Conservation (phyloP, 192 early-diverging fungal species). For the Coemansia sp. region DNA sequence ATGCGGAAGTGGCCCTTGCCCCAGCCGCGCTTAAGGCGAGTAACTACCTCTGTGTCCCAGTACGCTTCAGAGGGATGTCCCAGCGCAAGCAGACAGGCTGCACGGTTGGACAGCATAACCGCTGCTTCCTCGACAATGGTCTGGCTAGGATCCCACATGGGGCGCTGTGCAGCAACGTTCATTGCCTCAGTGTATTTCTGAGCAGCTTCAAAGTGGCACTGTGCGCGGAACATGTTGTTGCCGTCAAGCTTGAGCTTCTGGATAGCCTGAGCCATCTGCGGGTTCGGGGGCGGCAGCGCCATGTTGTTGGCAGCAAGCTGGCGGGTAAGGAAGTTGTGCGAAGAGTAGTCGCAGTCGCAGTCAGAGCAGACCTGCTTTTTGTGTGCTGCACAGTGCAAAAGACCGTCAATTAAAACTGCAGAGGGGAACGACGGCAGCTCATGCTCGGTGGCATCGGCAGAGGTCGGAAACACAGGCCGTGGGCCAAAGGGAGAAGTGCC, state of each 20-base stretch:
- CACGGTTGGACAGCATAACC: constrained; percentile 63
- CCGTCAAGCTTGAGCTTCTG: constrained; percentile 71
- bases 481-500: constrained; percentile 35
- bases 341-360: constrained; percentile 61
- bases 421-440: constrained; percentile 12
- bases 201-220: constrained; percentile 82
- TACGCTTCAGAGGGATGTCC: constrained; percentile 67
- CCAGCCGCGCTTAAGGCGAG: constrained; percentile 67
- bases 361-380: constrained; percentile 60
- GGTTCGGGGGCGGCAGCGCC: constrained; percentile 67
- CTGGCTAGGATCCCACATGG: constrained; percentile 71
- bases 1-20: constrained; percentile 74
- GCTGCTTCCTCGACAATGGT: constrained; percentile 65
- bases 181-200: constrained; percentile 85
- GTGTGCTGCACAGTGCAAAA: constrained; percentile 65
- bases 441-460: constrained; percentile 5
- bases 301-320: constrained; percentile 61
- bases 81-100: constrained; percentile 63
- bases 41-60: constrained; percentile 68
- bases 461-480: constrained; percentile 43
- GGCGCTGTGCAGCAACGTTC: constrained; percentile 68
- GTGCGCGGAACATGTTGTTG: constrained; percentile 80
- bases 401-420: constrained; percentile 41
- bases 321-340: constrained; percentile 66
- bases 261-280: constrained; percentile 54